Evolutionary conservation across 148 eudicot genomes (phyloP), one percentile per base, ranked within the genome.

Genomic region (Vaccinium myrtillus): DNA sequence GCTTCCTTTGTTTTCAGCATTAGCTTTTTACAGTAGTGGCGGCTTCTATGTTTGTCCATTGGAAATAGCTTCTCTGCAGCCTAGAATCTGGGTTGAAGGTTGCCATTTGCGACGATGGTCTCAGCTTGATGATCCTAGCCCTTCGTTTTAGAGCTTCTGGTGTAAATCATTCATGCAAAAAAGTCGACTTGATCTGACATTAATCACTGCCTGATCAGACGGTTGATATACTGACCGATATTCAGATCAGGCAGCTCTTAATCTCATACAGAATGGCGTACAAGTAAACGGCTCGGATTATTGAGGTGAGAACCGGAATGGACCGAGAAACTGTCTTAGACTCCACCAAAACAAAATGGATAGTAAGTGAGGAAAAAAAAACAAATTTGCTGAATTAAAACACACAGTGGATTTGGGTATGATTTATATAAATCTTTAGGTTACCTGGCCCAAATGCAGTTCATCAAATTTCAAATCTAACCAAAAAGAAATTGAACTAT

Each of bases 1-100:
- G 77, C 8, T 75, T 83, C 51, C n/a, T 43, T 69, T 84, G 70
- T 48, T 75, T 56, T 63, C 77, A 36, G 49, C 73, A 14, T 75
- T 69, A 12, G 18, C 74, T 12, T 69, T 61, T 69, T 69, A 30
- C 74, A 69, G 74, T 69, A 69, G 74, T 0, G 39, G 74, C 43
- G 15, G 18, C 39, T 27, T 27, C 11, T 1, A 27, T 69, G 27
- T 27, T 27, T 30, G 43, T 69, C 11, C 19, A 12, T 4, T 25
- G 6, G 36, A 67, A 67, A 67, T 67, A 27, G 12, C 73, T 25
- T 67, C 36, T 67, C 73, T 67, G 73, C 73, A 67, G 27, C 74
- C 74, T 32, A 5, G 39, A 12, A 27, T 69, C 74, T 69, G 39
- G 39, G 74, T 69, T 69, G 74, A 11, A 69, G 18, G 70, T 11